Evolutionary conservation across 2,329 filamentous ascomycete genomes (phyloP).

Genomic region (Cryphonectria nitschkei): DNA sequence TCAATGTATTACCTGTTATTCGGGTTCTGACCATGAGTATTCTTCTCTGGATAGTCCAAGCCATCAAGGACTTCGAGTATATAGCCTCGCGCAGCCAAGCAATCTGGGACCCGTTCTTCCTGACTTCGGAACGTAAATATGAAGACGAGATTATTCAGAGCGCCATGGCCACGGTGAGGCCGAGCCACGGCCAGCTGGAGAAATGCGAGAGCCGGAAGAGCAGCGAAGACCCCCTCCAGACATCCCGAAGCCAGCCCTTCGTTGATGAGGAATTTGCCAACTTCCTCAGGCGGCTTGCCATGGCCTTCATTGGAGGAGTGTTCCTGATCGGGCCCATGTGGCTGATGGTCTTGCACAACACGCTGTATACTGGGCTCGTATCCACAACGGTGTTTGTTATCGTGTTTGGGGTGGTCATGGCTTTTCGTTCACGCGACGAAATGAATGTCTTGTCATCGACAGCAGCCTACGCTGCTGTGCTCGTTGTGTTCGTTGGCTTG

Average conservation of each 20-base stretch:
- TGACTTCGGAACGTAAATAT: neutral
- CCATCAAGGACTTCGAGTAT: slow-evolving; percentile 15
- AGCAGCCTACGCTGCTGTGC: slow-evolving; percentile 12
- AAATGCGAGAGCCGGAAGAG: neutral
- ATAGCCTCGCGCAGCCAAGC: neutral
- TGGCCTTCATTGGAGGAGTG: neutral
- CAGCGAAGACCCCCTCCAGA: neutral
- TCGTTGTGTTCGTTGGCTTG: slow-evolving; percentile 18
- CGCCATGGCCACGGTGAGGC: neutral
- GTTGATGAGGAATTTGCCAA: neutral
- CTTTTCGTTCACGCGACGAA: neutral
- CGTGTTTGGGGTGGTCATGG: neutral
- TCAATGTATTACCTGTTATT: neutral
- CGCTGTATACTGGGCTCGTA: slow-evolving; percentile 11
- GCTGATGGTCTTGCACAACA: slow-evolving; percentile 14
- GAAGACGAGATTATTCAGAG: neutral
- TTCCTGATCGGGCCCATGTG: slow-evolving; percentile 17
- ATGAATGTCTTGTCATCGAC: slow-evolving; percentile 11
- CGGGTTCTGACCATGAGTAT: neutral
- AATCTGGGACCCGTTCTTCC: neutral
- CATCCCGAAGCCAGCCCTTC: neutral
- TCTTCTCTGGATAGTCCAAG: slow-evolving; percentile 1
- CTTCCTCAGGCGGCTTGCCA: neutral
- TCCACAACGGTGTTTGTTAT: slow-evolving; percentile 16
- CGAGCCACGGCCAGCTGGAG: neutral